Base-by-base conservation (phyloP, 2,329 filamentous ascomycete genomes). In the Trichoderma simmonsii region DNA sequence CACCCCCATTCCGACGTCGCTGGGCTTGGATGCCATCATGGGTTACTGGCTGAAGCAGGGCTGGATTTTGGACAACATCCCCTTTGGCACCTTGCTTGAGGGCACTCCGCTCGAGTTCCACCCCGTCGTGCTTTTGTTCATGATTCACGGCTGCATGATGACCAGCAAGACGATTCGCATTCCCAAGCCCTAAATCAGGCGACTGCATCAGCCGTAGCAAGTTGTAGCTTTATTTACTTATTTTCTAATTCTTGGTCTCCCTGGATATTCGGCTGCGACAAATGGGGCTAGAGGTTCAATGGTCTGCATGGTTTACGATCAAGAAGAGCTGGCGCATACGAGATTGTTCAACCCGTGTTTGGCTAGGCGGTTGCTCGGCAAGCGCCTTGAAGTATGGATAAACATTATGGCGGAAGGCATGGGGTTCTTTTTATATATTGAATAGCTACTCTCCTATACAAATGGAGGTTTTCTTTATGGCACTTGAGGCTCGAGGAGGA, bases 91-190 rank as follows among this genome's bases (percentile, higher is more conserved):
- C 26, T 86, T 89, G 84, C 85, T 90, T 34, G 81, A 86, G 69
- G 94, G 92, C 26, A 90, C 92, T 0, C 75, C 84, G 8, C 84
- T 95, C 24, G 96, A 97, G 82, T 90, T 98, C 73, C 96, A 99
- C 81, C 95, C 96, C 15, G 86, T 92, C 4, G 93, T 92, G 8
- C 82, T 90, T 28, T 78, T 98, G 73, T 99, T 98, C 82, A 86
- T 97, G 72, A 77, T 94, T n/a, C 94, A 97, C 80, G 96, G 95
- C 24, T 97, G 93, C 80, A 83, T 96, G 79, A 98, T 99, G 96
- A 92, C 95, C 75, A 97, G 94, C 85, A 97, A 95, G 87, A 95
- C 91, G 36, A 90, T 99, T 78, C 93, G 96, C 80, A 94, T 99
- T 76, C 96, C 96, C 18, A 99, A 99, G 89, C 94, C 89, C 72